These are phyloP conservation scores for Babesia bovis DNA, from an alignment of 169 alveolate species.

Conservation along the genomic window DNA sequence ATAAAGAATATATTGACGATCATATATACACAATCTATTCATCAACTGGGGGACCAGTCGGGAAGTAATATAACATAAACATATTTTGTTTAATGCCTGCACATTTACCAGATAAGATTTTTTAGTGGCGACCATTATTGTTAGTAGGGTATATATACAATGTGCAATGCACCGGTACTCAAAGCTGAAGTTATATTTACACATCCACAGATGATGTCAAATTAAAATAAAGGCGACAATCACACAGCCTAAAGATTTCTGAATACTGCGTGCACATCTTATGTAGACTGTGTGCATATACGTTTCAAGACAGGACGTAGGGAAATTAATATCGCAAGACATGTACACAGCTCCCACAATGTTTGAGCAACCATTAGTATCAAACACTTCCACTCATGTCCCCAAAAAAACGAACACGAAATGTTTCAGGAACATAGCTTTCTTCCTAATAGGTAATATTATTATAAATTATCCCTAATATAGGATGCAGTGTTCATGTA, in stretches of 20 bases:
- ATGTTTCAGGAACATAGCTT: conserved; percentile 63
- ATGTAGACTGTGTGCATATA: no score
- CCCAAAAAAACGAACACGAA: conserved; percentile 40
- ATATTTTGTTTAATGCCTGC: neutral
- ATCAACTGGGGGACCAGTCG: neutral
- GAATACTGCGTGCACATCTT: no score
- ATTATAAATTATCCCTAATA: neutral
- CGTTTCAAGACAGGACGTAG: neutral
- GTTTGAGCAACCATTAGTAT: conserved; percentile 23
- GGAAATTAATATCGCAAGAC: conserved; percentile 27
- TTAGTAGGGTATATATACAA: neutral
- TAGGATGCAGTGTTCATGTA: conserved; percentile 60
- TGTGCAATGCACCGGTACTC: conserved; percentile 3
- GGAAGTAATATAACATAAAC: neutral
- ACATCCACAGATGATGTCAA: conserved; percentile 2
- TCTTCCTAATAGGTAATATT: conserved; percentile 43
- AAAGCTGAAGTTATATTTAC: neutral
- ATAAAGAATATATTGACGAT: no score
- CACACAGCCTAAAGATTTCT: no score
- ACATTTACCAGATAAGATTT: no score
- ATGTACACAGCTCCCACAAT: conserved; percentile 17
- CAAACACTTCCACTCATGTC: conserved; percentile 2
- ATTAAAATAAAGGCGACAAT: no score
- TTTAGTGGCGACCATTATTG: no score
- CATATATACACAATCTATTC: no score